Conservation (phyloP, 148 eudicot genomes). For the Spergularia marina region DNA sequence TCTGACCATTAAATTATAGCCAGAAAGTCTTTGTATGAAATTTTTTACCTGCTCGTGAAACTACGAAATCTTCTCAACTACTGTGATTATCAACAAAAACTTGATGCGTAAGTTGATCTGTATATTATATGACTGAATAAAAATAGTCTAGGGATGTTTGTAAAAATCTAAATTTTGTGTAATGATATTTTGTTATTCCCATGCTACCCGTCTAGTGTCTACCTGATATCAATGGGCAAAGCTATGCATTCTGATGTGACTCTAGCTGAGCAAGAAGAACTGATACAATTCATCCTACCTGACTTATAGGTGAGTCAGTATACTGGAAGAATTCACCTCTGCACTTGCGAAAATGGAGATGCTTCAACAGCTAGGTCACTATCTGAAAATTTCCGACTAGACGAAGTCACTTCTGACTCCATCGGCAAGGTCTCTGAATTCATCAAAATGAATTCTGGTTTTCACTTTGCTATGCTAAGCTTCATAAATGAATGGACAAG, state of each 20-base stretch:
- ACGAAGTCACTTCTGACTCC: conserved; percentile 53
- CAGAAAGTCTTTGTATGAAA: too few species aligned
- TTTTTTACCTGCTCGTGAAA: too few species aligned
- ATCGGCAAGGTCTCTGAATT: conserved; percentile 29
- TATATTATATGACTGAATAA: too few species aligned
- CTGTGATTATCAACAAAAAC: too few species aligned
- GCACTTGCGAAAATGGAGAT: conserved; percentile 59
- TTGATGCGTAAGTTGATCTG: too few species aligned
- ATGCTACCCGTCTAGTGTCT: not conserved
- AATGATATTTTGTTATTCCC: not conserved
- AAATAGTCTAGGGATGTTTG: too few species aligned
- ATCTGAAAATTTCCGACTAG: conserved; percentile 67
- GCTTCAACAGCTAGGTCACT: conserved; percentile 74
- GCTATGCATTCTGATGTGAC: not conserved
- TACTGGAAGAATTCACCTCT: conserved; percentile 90
- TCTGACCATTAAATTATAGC: too few species aligned
- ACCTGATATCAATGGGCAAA: not conserved
- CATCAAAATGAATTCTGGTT: conserved; percentile 45
- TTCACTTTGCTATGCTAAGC: conserved; percentile 46
- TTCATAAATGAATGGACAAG: conserved; percentile 74
- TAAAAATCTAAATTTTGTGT: not conserved
- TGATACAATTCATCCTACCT: not conserved
- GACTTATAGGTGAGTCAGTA: conserved; percentile 76
- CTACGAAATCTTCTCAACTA: too few species aligned
- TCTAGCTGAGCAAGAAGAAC: not conserved